Evolutionary conservation across 1,284 basidiomycete genomes (phyloP).

Genomic region (Amylostereum chailletii): DNA sequence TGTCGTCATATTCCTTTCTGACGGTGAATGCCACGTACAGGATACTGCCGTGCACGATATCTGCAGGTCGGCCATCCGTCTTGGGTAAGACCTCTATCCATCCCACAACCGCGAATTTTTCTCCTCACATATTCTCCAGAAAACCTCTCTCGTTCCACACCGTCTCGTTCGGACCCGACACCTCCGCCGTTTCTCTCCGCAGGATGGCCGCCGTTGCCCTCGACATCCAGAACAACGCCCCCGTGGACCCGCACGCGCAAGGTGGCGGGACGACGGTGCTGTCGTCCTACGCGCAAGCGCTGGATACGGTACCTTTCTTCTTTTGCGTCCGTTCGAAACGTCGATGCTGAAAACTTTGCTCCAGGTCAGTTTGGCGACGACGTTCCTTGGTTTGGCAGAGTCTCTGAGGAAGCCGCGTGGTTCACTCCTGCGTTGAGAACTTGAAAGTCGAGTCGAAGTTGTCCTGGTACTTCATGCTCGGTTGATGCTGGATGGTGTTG

Average conservation of each 20-base stretch:
- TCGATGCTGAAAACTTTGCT: background rate
- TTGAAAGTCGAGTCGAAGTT: too few species aligned
- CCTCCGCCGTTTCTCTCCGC: constrained; percentile 24
- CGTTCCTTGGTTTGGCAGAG: constrained; percentile 55
- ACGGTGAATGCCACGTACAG: constrained; percentile 38
- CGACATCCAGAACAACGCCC: constrained; percentile 39
- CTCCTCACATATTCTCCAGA: constrained; percentile 20
- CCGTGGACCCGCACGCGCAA: constrained; percentile 30
- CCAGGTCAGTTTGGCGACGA: constrained; percentile 47
- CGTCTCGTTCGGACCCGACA: constrained; percentile 44
- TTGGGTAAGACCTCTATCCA: constrained; percentile 29
- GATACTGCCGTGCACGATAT: constrained; percentile 37
- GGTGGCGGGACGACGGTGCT: constrained; percentile 24
- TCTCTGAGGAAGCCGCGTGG: constrained; percentile 50
- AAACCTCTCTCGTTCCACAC: constrained; percentile 52
- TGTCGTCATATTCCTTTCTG: constrained; percentile 58
- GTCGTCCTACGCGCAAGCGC: constrained; percentile 43
- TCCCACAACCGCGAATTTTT: background rate
- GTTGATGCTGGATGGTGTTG: too few species aligned
- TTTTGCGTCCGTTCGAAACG: background rate
- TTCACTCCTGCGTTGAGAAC: constrained; percentile 27
- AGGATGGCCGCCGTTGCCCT: constrained; percentile 46
- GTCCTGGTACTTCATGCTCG: too few species aligned
- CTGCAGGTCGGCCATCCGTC: constrained; percentile 35
- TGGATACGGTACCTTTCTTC: constrained; percentile 38